Evolutionary conservation across 495 filamentous ascomycete genomes (phyloP), one percentile per base, ranked within the genome.

Genomic region (Amphirosellinia nigrospora): DNA sequence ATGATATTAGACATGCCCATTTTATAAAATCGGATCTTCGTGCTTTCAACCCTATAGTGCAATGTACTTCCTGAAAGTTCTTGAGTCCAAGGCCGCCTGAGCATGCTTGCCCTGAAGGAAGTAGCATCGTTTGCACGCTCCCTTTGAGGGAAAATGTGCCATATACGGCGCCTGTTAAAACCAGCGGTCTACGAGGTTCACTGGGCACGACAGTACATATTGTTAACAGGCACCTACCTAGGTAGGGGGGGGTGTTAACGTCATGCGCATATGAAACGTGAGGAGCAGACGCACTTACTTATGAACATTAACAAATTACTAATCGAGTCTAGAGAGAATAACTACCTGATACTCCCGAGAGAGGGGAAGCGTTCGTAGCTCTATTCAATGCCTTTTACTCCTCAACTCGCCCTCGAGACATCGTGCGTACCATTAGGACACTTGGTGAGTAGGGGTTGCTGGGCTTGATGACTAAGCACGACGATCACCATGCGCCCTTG

Each of bases 401-500:
- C 15, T 5, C 8, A 48, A 48, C n/a, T 16, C 6, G 45, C n/a
- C 7, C 0, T 48, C 10, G 1, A 45, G 39, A 41, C 1, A 1
- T 45, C 19, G 16, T 45, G 8, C n/a, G n/a, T 3, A 21, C n/a
- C 23, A 0, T 48, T 9, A 10, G 45, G 3, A 52, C 48, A 26
- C 48, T 48, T 3, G 19, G n/a, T 48, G n/a, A 48, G 19, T 23
- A 9, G 45, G 19, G 3, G n/a, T n/a, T 48, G n/a, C 45, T 48
- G 5, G 6, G 45, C 10, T 0, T 4, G 56, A 59, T 60, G 32
- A 60, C 58, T 60, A 60, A 60, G 58, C 58, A 28, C 21, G 58
- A 16, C 32, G 58, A 60, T 58, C 55, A 58, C 16, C 36, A 60
- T 39, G 58, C 58, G 58, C 58, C 58, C 58, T 60, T 60, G n/a